phyloP scores from a whole-genome alignment of 2,329 filamentous ascomycete species.

The Penicillium sp. region DNA sequence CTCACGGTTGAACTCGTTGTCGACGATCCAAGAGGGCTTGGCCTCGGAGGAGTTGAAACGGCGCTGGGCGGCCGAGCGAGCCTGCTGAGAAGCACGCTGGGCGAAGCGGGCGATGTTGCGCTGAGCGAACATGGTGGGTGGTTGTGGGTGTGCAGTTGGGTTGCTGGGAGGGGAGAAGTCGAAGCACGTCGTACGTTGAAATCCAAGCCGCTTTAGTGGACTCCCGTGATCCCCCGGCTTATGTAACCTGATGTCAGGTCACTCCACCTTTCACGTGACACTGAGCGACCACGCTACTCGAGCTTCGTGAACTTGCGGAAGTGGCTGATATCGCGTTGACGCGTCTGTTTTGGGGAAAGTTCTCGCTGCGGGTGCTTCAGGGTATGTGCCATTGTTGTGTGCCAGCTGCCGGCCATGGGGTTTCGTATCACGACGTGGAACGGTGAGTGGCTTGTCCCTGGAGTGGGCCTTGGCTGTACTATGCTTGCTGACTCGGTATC shows the following conservation, averaged over 20 bases:
- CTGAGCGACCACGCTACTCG: neutral
- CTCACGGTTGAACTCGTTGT: slow-evolving; percentile 95
- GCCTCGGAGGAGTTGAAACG: slow-evolving; percentile 67
- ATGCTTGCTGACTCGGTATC: slow-evolving; percentile 27
- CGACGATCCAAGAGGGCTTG: slow-evolving; percentile 62
- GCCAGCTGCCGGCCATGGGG: slow-evolving; percentile 56
- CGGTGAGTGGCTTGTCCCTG: slow-evolving; percentile 53
- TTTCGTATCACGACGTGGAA: slow-evolving; percentile 87
- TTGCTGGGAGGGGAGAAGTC: slow-evolving; percentile 23
- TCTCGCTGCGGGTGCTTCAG: neutral
- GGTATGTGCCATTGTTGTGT: slow-evolving; percentile 15
- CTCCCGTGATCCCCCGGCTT: slow-evolving; percentile 31
- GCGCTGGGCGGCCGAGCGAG: slow-evolving; percentile 65
- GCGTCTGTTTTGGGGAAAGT: neutral
- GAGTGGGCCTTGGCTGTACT: neutral
- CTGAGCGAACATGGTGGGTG: slow-evolving; percentile 60
- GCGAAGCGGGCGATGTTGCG: slow-evolving; percentile 63
- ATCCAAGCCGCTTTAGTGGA: slow-evolving; percentile 28
- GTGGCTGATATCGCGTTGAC: neutral
- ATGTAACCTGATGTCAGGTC: slow-evolving; percentile 25
- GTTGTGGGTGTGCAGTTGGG: slow-evolving; percentile 25
- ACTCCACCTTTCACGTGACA: slow-evolving; percentile 21
- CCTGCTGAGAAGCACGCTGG: slow-evolving; percentile 63
- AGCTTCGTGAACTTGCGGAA: neutral
- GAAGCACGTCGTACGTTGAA: slow-evolving; percentile 28